Base-by-base conservation (phyloP, 805 yeast genomes). In the Barnettozyma wickerhamii region DNA sequence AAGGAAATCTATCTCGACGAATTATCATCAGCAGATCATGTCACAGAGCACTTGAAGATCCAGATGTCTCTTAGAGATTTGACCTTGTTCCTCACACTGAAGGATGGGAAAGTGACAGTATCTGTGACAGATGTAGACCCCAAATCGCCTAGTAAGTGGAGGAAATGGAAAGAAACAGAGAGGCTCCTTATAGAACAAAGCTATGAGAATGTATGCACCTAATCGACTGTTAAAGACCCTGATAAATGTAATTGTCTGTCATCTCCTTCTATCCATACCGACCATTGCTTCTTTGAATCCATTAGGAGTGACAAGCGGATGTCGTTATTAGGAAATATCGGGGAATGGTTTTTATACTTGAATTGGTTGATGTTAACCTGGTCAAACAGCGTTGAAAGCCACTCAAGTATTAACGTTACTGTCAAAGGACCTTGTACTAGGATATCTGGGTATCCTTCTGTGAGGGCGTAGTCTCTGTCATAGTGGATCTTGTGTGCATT, bases 401-500 rank as follows among this genome's bases (percentile, higher is more conserved):
- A 81, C 41, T 75, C 74, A 24, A 86, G 56, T 28, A 79, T 49
- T 29, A 84, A 47, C 7, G 83, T 79, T 1, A 84, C 72, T 43
- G 84, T 65, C 39, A 90, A 66, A 1, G 97, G 96, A 0, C 96
- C 99, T 33, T 86, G 95, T 0, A 83, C 80, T 1, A 91, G 63
- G 0, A 81, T 59, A 27, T 68, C 66, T 0, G 81, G 79, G 37
- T 87, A 75, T 1, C 74, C 69, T 53, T 91, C 98, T 2, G 51
- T 53, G 4, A 40, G 50, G 7, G 87, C 71, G 56, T 85, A 86
- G 1, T 48, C 48, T 6, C 60, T 57, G 54, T 86, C 85, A 59
- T 79, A 81, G 62, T 91, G 99, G 30, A 91, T 86, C 43, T 74
- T 72, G 61, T 91, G 99, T 4, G 95, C 71, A 58, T 91, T 91